phyloP scores from a whole-genome alignment of 768 basidiomycete genomes.

The Panaeolus papilionaceus region DNA sequence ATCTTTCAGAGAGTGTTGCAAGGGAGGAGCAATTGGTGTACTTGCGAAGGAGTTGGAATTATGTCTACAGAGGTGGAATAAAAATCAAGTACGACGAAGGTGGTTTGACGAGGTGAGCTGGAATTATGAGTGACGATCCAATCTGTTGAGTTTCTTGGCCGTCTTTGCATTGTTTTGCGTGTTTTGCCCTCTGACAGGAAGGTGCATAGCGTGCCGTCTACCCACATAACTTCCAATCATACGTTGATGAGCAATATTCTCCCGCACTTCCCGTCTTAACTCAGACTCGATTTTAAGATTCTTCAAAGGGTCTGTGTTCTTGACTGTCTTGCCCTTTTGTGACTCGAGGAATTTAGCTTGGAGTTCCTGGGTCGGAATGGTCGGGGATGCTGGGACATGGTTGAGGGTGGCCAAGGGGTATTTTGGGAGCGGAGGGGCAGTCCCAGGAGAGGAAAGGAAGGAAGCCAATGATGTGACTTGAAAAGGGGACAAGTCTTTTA shows the following conservation, averaged over 20 bases:
- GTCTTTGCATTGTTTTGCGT: constrained; percentile 92
- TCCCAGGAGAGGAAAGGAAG: constrained; percentile 89
- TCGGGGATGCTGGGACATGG: constrained; percentile 56
- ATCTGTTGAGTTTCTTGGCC: constrained; percentile 87
- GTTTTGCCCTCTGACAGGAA: constrained; percentile 94
- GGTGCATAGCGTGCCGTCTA: constrained; percentile 88
- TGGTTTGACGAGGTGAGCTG: not conserved
- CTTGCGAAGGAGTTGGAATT: not conserved
- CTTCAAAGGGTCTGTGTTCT: constrained; percentile 65
- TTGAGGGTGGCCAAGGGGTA: constrained; percentile 67
- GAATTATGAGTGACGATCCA: constrained; percentile 58
- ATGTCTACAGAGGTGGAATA: constrained; percentile 8
- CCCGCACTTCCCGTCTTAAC: constrained; percentile 78
- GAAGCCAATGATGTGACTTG: constrained; percentile 94
- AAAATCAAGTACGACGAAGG: not conserved
- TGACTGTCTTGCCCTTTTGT: constrained; percentile 38
- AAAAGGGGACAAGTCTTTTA: constrained; percentile 80
- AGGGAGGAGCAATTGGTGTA: not conserved
- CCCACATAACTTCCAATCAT: constrained; percentile 96
- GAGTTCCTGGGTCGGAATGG: constrained; percentile 43
- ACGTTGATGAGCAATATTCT: constrained; percentile 92
- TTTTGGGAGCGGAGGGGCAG: constrained; percentile 67
- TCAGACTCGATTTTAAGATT: constrained; percentile 89
- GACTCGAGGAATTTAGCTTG: constrained; percentile 46
- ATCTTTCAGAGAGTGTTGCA: too few species aligned